These are phyloP conservation scores for Cupressus sempervirens DNA, from an alignment of 75 land plant genomes.

Conservation along the genomic window DNA sequence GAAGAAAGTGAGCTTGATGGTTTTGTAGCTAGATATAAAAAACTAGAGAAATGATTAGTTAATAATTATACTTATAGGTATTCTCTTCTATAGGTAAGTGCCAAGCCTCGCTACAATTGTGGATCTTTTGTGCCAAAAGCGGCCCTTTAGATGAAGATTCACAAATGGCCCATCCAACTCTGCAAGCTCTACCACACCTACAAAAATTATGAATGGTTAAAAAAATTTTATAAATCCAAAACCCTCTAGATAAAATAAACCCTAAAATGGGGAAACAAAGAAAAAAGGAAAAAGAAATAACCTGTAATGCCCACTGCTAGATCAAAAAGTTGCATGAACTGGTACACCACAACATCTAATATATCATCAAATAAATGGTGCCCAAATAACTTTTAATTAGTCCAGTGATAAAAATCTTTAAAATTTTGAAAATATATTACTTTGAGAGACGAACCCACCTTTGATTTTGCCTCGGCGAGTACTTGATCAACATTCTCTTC, in stretches of 20 bases:
- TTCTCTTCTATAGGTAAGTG: no score
- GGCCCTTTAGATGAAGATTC: no score
- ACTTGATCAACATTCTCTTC: conserved; percentile 70
- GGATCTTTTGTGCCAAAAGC: no score
- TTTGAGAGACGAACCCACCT: no score
- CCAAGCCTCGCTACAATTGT: no score
- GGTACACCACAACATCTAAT: conserved; percentile 15
- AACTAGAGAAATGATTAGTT: no score
- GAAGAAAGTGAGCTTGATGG: no score
- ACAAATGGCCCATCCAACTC: conserved; percentile 88
- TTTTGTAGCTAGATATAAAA: no score
- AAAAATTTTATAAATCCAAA: not conserved
- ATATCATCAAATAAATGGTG: not conserved
- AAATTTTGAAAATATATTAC: no score
- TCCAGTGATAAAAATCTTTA: no score
- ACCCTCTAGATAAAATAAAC: not conserved
- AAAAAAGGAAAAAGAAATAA: not conserved
- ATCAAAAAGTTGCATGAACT: conserved; percentile 76
- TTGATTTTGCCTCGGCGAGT: conserved; percentile 55
- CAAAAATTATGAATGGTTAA: not conserved
- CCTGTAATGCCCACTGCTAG: conserved; percentile 74
- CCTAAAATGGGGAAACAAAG: not conserved
- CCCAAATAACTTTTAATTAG: no score
- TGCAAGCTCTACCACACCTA: conserved; percentile 62
- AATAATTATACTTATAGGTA: no score